Conservation (phyloP, 2,329 filamentous ascomycete species). For the Ophiocordyceps australis region DNA sequence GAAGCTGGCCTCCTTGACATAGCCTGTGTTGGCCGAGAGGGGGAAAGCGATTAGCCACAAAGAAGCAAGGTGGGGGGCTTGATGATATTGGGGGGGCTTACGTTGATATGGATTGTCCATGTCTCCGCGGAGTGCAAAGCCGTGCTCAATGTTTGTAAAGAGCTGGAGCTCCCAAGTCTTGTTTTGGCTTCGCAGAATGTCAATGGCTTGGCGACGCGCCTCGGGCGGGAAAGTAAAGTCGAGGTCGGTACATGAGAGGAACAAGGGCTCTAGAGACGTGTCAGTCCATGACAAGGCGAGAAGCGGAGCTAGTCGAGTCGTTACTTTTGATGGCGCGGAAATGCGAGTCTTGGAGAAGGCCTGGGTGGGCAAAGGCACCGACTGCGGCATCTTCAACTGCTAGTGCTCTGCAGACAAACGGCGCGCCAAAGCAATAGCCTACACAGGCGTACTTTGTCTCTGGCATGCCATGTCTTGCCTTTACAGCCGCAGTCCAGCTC, state of each 20-base stretch:
- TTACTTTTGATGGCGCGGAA: conserved; percentile 18
- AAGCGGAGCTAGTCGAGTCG: no score
- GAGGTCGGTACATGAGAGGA: conserved; percentile 24
- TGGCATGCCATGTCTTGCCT: conserved; percentile 12
- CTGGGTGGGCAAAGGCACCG: conserved; percentile 31
- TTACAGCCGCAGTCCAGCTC: conserved; percentile 21
- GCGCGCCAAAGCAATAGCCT: conserved; percentile 22
- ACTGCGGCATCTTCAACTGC: conserved; percentile 15
- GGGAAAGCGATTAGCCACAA: no score
- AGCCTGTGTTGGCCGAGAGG: neutral
- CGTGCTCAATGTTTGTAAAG: conserved; percentile 42
- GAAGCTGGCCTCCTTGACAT: neutral
- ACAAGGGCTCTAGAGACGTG: conserved; percentile 15
- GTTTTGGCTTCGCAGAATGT: conserved; percentile 18
- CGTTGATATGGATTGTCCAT: conserved; percentile 11
- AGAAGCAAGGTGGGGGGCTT: neutral
- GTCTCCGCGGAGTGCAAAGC: conserved; percentile 43
- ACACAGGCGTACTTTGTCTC: conserved; percentile 4
- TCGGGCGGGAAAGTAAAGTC: conserved; percentile 23
- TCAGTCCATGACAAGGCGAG: no score
- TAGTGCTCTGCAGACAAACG: conserved; percentile 24
- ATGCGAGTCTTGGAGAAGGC: conserved; percentile 26
- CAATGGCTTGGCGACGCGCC: conserved; percentile 18
- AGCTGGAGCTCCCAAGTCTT: conserved; percentile 43
- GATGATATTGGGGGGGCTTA: neutral